Percentiles rank a stretch among this genome's conserved stretches.
Conservation (phyloP, 202 grass and related monocot species). For the Zoysia matrella region DNA sequence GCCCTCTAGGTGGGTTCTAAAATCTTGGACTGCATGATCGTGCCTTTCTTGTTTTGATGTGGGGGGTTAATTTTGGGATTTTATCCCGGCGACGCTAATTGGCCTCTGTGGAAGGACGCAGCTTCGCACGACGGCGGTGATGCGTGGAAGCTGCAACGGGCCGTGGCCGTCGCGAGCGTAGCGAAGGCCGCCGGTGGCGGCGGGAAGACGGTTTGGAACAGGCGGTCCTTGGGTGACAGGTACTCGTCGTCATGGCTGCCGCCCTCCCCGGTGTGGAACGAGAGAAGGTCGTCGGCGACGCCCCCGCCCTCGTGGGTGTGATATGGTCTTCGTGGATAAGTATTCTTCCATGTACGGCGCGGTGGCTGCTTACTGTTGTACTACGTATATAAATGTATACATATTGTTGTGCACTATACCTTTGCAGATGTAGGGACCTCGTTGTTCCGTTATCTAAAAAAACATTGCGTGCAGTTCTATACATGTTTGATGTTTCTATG, state of each 20-base stretch:
- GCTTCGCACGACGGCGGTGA: background rate
- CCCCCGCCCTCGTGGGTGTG: constrained; percentile 6
- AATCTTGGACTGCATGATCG: too few relatives aligned
- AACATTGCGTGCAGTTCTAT: too few relatives aligned
- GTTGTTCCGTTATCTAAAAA: too few relatives aligned
- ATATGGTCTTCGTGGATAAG: background rate
- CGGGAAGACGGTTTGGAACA: background rate
- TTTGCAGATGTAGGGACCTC: too few relatives aligned
- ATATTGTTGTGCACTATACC: too few relatives aligned
- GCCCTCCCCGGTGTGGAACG: constrained; percentile 25
- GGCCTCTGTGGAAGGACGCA: background rate
- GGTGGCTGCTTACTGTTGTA: background rate
- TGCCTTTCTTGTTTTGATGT: too few relatives aligned
- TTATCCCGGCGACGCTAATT: background rate
- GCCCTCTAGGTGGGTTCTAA: background rate
- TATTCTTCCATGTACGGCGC: too few relatives aligned
- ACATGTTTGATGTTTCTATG: too few relatives aligned
- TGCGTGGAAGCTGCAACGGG: too few relatives aligned
- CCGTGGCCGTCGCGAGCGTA: too few relatives aligned
- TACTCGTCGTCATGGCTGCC: background rate
- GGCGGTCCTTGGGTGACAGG: constrained; percentile 29
- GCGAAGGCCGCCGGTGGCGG: background rate
- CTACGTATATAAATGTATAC: background rate
- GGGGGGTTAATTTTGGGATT: too few relatives aligned
- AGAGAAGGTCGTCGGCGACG: background rate